These are phyloP conservation scores for Zelopaecilomyces penicillatus DNA, from an alignment of 2,329 filamentous ascomycete genomes.

Conservation along the genomic window DNA sequence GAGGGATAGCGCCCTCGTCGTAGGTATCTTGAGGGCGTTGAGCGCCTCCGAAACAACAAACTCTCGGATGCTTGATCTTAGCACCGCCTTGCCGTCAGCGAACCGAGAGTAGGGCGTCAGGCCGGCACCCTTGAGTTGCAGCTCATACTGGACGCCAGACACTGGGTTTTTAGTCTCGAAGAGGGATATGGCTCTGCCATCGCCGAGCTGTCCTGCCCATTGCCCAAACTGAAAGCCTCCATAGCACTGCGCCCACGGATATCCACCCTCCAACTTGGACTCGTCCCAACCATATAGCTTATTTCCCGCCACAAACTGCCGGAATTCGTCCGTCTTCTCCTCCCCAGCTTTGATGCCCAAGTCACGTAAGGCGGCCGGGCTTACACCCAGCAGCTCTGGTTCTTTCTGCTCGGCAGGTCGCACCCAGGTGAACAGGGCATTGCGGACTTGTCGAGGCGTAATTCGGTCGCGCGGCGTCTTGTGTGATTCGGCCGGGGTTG, in stretches of 20 bases:
- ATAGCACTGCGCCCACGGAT: conserved; percentile 98
- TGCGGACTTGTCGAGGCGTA: conserved; percentile 72
- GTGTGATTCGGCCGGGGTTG: conserved; percentile 75
- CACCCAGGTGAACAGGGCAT: conserved; percentile 84
- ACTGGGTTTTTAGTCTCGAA: conserved; percentile 77
- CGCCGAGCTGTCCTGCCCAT: conserved; percentile 93
- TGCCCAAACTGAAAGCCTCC: conserved; percentile 74
- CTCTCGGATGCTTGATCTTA: conserved; percentile 87
- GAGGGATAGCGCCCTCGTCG: conserved; percentile 77
- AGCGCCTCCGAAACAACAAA: conserved; percentile 88
- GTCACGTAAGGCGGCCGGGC: conserved; percentile 67
- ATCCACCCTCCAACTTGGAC: conserved; percentile 58
- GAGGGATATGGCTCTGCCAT: conserved; percentile 87
- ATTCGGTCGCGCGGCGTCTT: conserved; percentile 69
- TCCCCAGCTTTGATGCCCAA: conserved; percentile 67
- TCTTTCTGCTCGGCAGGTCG: conserved; percentile 65
- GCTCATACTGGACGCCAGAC: conserved; percentile 69
- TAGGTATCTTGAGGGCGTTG: conserved; percentile 76
- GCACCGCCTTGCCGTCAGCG: conserved; percentile 88
- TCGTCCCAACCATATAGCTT: conserved; percentile 72
- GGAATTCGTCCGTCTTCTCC: conserved; percentile 64
- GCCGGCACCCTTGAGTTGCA: conserved; percentile 92
- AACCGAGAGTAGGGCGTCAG: conserved; percentile 92
- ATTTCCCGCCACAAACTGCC: conserved; percentile 71
- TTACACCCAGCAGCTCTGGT: conserved; percentile 75